Conservation (phyloP, 2,329 filamentous ascomycete species). For the Rosellinia necatrix region DNA sequence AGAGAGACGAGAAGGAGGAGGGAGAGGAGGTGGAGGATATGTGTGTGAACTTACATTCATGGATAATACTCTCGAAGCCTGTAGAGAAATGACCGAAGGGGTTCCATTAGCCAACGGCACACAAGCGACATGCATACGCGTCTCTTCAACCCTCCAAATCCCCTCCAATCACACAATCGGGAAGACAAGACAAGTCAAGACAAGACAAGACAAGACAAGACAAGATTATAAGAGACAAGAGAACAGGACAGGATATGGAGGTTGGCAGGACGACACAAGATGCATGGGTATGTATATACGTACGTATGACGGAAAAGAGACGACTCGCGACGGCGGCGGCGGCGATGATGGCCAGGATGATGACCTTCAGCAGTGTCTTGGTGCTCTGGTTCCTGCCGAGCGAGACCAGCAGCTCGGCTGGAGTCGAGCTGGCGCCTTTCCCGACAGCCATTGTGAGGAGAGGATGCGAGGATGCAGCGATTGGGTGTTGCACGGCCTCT, state of each 20-base stretch:
- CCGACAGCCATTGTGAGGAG: constrained; percentile 46
- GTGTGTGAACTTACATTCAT: constrained; percentile 79
- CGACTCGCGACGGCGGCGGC: constrained; percentile 89
- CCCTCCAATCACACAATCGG: not conserved
- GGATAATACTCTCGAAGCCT: constrained; percentile 99
- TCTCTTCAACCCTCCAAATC: not conserved
- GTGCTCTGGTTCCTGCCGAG: constrained; percentile 82
- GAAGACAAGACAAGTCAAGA: too few relatives aligned
- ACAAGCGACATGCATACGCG: not conserved
- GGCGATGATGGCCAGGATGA: constrained; percentile 91
- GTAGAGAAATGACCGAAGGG: constrained; percentile 8
- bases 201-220: too few relatives aligned
- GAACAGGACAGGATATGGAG: too few relatives aligned
- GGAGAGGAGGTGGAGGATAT: constrained; percentile 27
- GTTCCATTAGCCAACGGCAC: constrained; percentile 20
- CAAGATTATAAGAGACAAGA: too few relatives aligned
- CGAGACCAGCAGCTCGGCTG: constrained; percentile 57
- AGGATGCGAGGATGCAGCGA: constrained; percentile 34
- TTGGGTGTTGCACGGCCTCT: constrained; percentile 27
- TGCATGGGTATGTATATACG: constrained; percentile 45
- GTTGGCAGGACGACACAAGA: too few relatives aligned
- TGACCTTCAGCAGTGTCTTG: constrained; percentile 80
- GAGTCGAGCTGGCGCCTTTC: constrained; percentile 38
- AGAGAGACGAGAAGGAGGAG: not conserved
- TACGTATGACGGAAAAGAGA: constrained; percentile 97